Evolutionary conservation across 805 yeast species (phyloP), one percentile per base, ranked within the genome.

Genomic region (Monosporozyma unispora): DNA sequence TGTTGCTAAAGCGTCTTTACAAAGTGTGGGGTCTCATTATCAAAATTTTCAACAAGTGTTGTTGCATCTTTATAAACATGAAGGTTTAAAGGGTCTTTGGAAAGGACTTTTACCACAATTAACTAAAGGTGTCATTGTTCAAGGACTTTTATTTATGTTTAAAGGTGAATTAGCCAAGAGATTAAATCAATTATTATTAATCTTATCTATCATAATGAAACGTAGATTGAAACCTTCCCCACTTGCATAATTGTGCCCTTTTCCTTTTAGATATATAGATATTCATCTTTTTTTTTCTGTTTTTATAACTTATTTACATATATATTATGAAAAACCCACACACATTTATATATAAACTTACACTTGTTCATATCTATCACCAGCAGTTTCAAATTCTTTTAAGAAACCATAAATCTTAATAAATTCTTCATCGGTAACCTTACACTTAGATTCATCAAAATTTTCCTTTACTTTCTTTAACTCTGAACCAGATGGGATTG

Each of bases 61-160:
- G 58, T 63, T 60, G 23, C 77, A 80, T 61, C 71, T 87, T 55
- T 76, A 79, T 71, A 67, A 72, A 53, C 70, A 75, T n/a, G 93
- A 86, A 58, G 88, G 86, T 25, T 38, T 79, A 37, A 54, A 57
- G 11, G 82, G 90, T 0, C 70, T 87, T 53, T 87, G 87, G 79
- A 86, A 82, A 69, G 96, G 96, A 2, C 59, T 87, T 28, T 76
- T 80, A 2, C 95, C 95, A 5, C 96, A 87, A 64, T 72, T 87
- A 50, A 64, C 81, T 38, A 87, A 87, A 71, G 95, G 93, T 1
- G 82, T 87, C 2, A 66, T 87, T 41, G 95, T 87, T 4, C 96
- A 87, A 66, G 96, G 96, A 0, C 71, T 87, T 52, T 72, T 87
- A 57, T 84, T 87, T 61, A 84, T 84, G 82, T 84, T 82, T 67